Conservation (phyloP, 164 flowering plant species). For the Tetracentron sinense region DNA sequence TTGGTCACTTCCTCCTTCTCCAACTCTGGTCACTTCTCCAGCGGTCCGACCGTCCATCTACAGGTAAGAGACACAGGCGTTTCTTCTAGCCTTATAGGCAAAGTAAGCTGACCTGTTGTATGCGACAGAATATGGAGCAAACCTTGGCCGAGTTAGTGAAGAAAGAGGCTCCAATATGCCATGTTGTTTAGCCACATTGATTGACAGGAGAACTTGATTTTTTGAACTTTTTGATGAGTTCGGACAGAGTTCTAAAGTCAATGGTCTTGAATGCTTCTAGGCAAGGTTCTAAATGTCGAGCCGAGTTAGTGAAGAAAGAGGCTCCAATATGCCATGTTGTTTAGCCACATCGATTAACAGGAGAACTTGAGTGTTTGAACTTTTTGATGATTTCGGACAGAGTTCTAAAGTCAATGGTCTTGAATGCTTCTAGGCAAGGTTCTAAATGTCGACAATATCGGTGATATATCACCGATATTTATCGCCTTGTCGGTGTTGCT, state of each 20-base stretch:
- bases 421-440: slow-evolving; percentile 27
- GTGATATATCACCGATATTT: too few species aligned
- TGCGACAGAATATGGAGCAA: slow-evolving; percentile 15
- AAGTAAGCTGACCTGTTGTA: slow-evolving; percentile 15
- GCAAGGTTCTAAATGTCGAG: too few species aligned
- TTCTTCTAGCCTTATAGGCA: slow-evolving; percentile 21
- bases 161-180: slow-evolving; percentile 31
- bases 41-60: too few species aligned
- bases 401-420: slow-evolving; percentile 27
- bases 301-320: slow-evolving; percentile 35
- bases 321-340: slow-evolving; percentile 25
- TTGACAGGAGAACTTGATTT: slow-evolving; percentile 11
- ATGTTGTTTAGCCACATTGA: slow-evolving; percentile 20
- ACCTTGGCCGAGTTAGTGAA: slow-evolving; percentile 35
- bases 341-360: slow-evolving; percentile 25
- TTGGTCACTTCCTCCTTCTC: too few species aligned
- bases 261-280: slow-evolving; percentile 20
- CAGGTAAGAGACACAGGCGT: slow-evolving; percentile 12
- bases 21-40: too few species aligned
- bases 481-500: too few species aligned
- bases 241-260: slow-evolving; percentile 32
- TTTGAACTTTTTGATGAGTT: slow-evolving; percentile 18
- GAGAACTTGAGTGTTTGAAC: slow-evolving; percentile 1
- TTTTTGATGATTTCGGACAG: slow-evolving; percentile 23
- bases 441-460: too few species aligned